phyloP scores from a whole-genome alignment of 2,329 filamentous ascomycete species.

The Alternaria arbusti region DNA sequence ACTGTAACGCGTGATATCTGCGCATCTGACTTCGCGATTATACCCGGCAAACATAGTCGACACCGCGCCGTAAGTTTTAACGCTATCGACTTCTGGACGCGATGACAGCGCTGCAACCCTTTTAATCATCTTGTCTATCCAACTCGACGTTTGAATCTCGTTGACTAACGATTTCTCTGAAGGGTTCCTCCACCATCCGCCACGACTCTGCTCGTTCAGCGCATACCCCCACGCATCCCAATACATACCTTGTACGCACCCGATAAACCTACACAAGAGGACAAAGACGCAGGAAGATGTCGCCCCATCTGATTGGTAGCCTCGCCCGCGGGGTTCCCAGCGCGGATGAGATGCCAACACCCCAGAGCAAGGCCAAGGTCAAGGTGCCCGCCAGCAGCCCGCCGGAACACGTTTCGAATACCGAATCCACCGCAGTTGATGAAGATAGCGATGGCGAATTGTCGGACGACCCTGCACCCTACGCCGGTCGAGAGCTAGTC shows the following conservation, averaged over 20 bases:
- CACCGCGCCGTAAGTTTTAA: background rate
- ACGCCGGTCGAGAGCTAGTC: background rate
- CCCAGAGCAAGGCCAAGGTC: background rate
- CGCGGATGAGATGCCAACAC: background rate
- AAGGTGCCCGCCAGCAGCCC: background rate
- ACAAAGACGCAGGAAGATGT: background rate
- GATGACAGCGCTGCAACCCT: background rate
- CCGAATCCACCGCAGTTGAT: background rate
- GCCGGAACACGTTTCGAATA: background rate
- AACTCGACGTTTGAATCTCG: background rate
- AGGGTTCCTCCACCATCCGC: background rate
- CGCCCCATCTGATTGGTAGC: background rate
- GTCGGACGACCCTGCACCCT: slow-evolving; percentile 2
- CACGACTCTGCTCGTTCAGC: background rate
- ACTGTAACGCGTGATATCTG: background rate
- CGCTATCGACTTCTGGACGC: accelerated
- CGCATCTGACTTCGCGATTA: background rate
- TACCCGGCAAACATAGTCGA: background rate
- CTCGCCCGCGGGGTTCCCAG: background rate
- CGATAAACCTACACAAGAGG: background rate
- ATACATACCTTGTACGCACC: background rate
- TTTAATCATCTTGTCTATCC: background rate
- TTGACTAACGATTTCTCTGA: background rate
- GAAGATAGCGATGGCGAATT: background rate
- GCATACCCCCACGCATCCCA: background rate